Percentiles rank a stretch among this genome's conserved stretches.
Conservation (phyloP, 1,139 yeast species). For the Blastobotrys arbuscula region DNA sequence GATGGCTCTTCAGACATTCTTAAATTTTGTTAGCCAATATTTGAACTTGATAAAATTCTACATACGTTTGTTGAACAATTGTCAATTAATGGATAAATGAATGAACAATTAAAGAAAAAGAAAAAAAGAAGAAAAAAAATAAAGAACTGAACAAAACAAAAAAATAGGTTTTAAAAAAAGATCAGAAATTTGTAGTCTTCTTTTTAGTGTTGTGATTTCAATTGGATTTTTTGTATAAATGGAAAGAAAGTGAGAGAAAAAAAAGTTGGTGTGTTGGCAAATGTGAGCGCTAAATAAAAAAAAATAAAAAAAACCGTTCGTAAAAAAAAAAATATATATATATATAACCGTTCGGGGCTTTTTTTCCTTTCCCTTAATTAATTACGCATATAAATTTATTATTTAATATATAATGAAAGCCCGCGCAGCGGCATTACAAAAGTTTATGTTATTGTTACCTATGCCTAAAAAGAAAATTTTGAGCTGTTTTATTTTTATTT, state of each 20-base stretch:
- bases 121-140: background rate
- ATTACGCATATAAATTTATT: too few relatives aligned
- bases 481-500: too few relatives aligned
- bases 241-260: background rate
- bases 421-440: too few relatives aligned
- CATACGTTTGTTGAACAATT: background rate
- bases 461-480: too few relatives aligned
- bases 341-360: too few relatives aligned
- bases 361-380: too few relatives aligned
- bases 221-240: background rate
- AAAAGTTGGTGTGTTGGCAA: constrained; percentile 1
- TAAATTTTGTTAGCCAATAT: background rate
- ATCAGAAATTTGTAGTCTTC: background rate
- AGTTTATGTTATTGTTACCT: too few relatives aligned
- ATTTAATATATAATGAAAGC: too few relatives aligned
- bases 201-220: background rate
- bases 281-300: background rate
- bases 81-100: background rate
- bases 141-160: background rate
- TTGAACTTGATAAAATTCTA: background rate
- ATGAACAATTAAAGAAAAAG: background rate
- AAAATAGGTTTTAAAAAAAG: too few relatives aligned
- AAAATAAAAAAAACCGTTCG: background rate
- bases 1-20: constrained; percentile 13
- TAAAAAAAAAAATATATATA: too few relatives aligned